A percentile compares a stretch with the other conserved stretches of the same genome.
Conservation (phyloP, 371 early-diverging fungal species). For the Dichotomocladium elegans region DNA sequence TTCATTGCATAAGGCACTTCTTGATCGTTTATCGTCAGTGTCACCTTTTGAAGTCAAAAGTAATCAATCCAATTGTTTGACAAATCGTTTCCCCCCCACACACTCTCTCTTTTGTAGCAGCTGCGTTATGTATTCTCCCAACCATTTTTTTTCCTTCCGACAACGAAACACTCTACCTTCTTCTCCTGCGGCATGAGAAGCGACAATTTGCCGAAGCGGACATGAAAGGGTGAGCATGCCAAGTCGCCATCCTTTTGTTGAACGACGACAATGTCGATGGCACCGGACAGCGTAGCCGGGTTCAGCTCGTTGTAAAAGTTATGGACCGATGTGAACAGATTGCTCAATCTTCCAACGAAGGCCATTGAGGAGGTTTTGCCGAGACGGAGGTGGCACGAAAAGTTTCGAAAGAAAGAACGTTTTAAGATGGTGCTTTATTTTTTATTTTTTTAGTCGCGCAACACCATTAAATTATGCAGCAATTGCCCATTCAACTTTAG, state of each 20-base stretch:
- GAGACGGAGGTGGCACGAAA: background rate
- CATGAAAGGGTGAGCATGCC: conserved; percentile 95
- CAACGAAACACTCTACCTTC: no score
- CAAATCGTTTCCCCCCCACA: no score
- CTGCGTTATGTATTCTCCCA: background rate
- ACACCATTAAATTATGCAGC: conserved; percentile 6
- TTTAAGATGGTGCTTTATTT: background rate
- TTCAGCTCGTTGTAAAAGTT: conserved; percentile 97
- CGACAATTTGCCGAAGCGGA: conserved; percentile 97
- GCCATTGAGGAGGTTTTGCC: conserved; percentile 23
- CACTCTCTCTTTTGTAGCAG: background rate
- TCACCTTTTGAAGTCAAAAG: conserved; percentile 59
- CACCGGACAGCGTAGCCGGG: conserved; percentile 97
- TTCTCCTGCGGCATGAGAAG: conserved; percentile 88
- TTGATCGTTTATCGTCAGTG: conserved; percentile 87
- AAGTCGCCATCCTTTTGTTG: conserved; percentile 79
- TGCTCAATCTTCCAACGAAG: conserved; percentile 41
- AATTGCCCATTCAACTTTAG: background rate
- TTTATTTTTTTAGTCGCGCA: background rate
- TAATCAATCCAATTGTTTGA: background rate
- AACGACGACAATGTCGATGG: conserved; percentile 97
- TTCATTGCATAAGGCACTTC: conserved; percentile 85
- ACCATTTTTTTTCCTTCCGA: no score
- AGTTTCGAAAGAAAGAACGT: background rate
- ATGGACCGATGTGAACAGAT: conserved; percentile 71